Evolutionary conservation across 2,329 filamentous ascomycete species (phyloP), one percentile per base, ranked within the genome.

Genomic region (Paraconiothyrium brasiliense): DNA sequence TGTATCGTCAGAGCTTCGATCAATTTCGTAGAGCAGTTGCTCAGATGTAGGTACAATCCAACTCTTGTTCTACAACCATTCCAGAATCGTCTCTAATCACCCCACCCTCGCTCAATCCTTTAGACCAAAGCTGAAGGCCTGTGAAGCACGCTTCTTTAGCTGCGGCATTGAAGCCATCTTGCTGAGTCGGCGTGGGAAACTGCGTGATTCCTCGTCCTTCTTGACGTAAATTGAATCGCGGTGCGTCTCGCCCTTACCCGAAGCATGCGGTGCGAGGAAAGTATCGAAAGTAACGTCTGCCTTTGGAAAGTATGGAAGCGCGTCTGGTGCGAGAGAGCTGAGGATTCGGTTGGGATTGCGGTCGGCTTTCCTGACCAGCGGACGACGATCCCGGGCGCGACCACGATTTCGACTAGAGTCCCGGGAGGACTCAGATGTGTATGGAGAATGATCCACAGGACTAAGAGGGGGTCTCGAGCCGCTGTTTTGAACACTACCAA

Each of bases 211-310:
- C 8, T 20, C 30, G 11, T 50, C 24, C 46, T 60, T 64, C 57
- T 58, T 58, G 16, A 62, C 70, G 49, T 70, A 58, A 5, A 54
- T 49, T 0, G 61, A 57, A 3, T 62, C 64, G 1, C 51, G 58
- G 56, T 67, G 67, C 8, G 62, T 66, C 63, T 74, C 73, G 14
- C 71, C 71, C 57, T 67, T 76, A 0, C 72, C 69, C 35, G 71
- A 67, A 47, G 54, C 60, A 44, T 72, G 72, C 1, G 68, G 71
- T 3, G 50, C 61, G n/a, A 76, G 64, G 22, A 76, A 71, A 1
- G 56, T 22, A 27, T 76, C 72, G 44, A 75, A 76, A 0, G 73
- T 75, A 2, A 65, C 24, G 11, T 64, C 57, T 9, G 63, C 63
- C 20, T 66, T 62, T n/a, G 32, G 37, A 16, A 62, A 51, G 44